Base-by-base conservation (phyloP, 2,329 filamentous ascomycete species). In the Botrytis fragariae region DNA sequence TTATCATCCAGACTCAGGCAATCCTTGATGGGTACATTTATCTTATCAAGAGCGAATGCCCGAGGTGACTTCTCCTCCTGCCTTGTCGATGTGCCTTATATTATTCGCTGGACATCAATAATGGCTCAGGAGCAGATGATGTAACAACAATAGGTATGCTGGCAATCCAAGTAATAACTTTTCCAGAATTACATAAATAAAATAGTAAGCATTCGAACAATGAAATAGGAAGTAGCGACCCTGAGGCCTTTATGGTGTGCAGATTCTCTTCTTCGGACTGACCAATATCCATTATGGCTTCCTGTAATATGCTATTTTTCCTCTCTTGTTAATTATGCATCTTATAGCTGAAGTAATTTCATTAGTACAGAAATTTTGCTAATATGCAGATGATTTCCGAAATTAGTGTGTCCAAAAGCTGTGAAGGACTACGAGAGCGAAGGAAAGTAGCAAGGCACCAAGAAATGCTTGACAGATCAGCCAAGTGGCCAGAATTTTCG, bases 371-470 rank as follows among this genome's bases (percentile, higher is more conserved):
- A 18, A 44, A 6, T 18, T 44, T 1, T 44, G 16, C 42, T 44
- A 44, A 18, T 1, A 14, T 51, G 25, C 4, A 6, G 22, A 51
- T 1, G 3, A n/a, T 14, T 29, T 8, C 12, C 5, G 12, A 16
- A 22, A n/a, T n/a, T 14, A 25, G 12, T 51, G 25, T 51, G n/a
- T n/a, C 4, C 1, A 4, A 8, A n/a, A n/a, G 1, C 22, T 12
- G 1, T 14, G 8, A n/a, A 51, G 4, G 25, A n/a, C 22, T 14
- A 14, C 25, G 25, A n/a, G 10, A n/a, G 22, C 10, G 10, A n/a
- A 3, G 25, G 5, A 4, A n/a, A 16, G 0, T 16, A 6, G 4
- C 48, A n/a, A 14, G 10, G 1, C 12, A n/a, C 48, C 25, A n/a
- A n/a, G 12, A 16, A 54, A 54, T n/a, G 0, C 22, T 54, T 54